These are phyloP conservation scores for Stereum hirsutum DNA, from an alignment of 1,284 basidiomycete genomes.

Conservation along the genomic window DNA sequence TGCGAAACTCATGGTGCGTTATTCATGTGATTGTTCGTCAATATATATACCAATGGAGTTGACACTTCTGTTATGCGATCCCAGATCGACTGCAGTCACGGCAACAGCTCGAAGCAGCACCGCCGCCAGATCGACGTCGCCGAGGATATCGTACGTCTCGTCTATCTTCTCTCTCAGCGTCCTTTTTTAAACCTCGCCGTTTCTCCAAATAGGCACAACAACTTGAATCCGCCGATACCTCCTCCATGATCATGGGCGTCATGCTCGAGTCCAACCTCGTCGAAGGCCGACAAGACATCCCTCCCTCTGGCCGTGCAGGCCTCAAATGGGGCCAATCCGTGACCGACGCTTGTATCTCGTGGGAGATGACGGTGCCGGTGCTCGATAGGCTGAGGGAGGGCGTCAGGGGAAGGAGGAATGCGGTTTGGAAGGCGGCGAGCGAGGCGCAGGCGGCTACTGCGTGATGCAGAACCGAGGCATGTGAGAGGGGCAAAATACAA, in stretches of 20 bases:
- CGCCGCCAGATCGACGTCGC: slow-evolving; percentile 78
- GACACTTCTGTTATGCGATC: slow-evolving; percentile 1
- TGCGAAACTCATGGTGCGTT: slow-evolving; percentile 74
- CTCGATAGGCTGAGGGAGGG: slow-evolving; percentile 78
- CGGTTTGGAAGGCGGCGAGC: slow-evolving; percentile 21
- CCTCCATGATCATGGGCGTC: slow-evolving; percentile 82
- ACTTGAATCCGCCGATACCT: slow-evolving; percentile 63
- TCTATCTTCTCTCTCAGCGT: slow-evolving; percentile 1
- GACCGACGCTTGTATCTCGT: slow-evolving; percentile 86
- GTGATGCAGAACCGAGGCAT: too few relatives aligned
- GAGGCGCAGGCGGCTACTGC: too few relatives aligned
- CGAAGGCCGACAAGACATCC: slow-evolving; percentile 85
- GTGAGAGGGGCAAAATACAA: too few relatives aligned
- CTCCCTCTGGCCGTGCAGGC: slow-evolving; percentile 64
- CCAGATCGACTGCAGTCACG: slow-evolving; percentile 92
- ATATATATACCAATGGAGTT: too few relatives aligned
- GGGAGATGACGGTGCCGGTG: slow-evolving; percentile 77
- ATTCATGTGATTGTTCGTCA: too few relatives aligned
- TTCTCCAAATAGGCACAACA: slow-evolving; percentile 50
- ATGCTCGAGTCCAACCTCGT: slow-evolving; percentile 97
- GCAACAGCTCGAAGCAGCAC: slow-evolving; percentile 88
- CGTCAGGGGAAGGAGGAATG: slow-evolving; percentile 63
- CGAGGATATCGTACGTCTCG: slow-evolving; percentile 63
- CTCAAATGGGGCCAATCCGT: slow-evolving; percentile 87
- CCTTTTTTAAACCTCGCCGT: slow-evolving; percentile 1